Conservation (phyloP, 768 basidiomycete species). For the Tubosaeta brunneosetosa region DNA sequence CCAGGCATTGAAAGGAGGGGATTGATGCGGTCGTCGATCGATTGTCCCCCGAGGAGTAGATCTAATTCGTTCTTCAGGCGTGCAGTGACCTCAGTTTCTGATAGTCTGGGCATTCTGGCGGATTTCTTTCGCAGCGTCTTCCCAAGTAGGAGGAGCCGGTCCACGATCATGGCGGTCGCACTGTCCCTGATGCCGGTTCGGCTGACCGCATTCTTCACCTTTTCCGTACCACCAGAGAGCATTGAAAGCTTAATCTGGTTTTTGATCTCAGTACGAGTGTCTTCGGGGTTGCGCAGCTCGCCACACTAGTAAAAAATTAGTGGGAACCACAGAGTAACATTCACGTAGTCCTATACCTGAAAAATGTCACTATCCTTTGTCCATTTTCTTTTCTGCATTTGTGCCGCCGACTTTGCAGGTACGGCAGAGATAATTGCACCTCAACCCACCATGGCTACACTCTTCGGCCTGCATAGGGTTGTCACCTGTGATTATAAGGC, state of each 20-base stretch:
- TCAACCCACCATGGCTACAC: slow-evolving; percentile 30
- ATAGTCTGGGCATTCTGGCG: not conserved
- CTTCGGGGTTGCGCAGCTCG: slow-evolving; percentile 4
- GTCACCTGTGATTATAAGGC: slow-evolving; percentile 22
- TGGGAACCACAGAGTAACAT: no score
- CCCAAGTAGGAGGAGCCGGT: slow-evolving; percentile 30
- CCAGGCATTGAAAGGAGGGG: not conserved
- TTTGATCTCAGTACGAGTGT: not conserved
- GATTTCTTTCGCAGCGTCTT: slow-evolving; percentile 3
- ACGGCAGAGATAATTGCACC: slow-evolving; percentile 30
- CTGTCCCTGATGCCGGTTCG: slow-evolving; percentile 35
- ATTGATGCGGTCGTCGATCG: not conserved
- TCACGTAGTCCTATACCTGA: no score
- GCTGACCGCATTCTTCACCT: slow-evolving; percentile 20
- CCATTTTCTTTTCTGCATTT: slow-evolving; percentile 13
- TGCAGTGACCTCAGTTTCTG: slow-evolving; percentile 1
- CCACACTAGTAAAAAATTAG: slow-evolving; percentile 1
- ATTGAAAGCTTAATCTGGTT: slow-evolving; percentile 4
- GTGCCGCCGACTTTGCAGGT: slow-evolving; percentile 32
- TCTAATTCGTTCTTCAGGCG: slow-evolving; percentile 6
- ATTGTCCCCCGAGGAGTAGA: not conserved
- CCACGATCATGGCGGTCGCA: slow-evolving; percentile 26
- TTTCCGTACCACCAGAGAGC: slow-evolving; percentile 6
- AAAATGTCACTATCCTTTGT: slow-evolving; percentile 28
- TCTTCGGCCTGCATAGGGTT: slow-evolving; percentile 38